Evolutionary conservation across 2,329 filamentous ascomycete genomes (phyloP).

Genomic region (Aspergillus sclerotialis): DNA sequence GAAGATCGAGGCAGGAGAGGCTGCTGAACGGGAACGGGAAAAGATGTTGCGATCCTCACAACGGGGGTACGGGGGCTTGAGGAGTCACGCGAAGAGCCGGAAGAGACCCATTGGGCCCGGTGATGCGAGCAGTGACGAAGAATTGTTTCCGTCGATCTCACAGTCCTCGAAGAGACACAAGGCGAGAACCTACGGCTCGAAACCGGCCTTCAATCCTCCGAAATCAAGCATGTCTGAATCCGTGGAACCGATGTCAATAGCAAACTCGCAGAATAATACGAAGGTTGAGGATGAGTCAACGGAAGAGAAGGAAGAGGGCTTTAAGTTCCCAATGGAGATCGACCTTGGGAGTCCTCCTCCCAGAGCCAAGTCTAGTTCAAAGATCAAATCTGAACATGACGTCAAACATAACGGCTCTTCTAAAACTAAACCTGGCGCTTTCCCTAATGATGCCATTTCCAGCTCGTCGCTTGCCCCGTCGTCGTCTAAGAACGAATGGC

Average conservation of each 20-base stretch:
- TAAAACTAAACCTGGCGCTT: constrained; percentile 15
- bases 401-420: not conserved
- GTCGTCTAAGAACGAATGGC: constrained; percentile 11
- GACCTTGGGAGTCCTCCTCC: constrained; percentile 9
- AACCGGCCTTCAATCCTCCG: not conserved
- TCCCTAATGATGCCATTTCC: constrained; percentile 16
- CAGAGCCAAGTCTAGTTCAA: constrained; percentile 5
- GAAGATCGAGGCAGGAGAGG: constrained; percentile 9
- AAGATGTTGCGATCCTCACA: constrained; percentile 6
- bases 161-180: constrained; percentile 12
- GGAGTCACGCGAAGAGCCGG: not conserved
- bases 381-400: constrained; percentile 14
- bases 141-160: constrained; percentile 6
- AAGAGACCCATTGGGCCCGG: constrained; percentile 10
- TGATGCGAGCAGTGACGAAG: constrained; percentile 5
- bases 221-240: constrained; percentile 9
- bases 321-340: constrained; percentile 20
- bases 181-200: constrained; percentile 1
- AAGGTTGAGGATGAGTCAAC: constrained; percentile 4
- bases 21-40: not conserved
- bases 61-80: too few species aligned
- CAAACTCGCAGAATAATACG: constrained; percentile 4
- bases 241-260: constrained; percentile 4
- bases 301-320: constrained; percentile 8
- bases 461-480: constrained; percentile 22